A percentile compares a stretch with the other conserved stretches of the same genome.
Evolutionary conservation across 1,284 basidiomycete genomes (phyloP).

Genomic region (Trametes hirsuta): DNA sequence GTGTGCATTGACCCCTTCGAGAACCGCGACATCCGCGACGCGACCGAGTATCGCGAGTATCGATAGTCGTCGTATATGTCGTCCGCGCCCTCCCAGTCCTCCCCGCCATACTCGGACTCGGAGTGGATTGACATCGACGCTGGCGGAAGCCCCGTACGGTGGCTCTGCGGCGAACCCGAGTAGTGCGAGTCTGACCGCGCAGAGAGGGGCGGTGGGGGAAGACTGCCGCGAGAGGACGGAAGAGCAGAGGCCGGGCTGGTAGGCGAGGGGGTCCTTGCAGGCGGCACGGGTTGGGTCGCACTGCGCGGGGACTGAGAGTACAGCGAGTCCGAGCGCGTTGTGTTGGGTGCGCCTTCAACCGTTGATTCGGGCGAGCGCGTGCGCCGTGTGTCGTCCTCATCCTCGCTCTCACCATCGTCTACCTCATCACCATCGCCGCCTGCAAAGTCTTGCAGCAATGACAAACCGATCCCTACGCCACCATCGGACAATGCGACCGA

Average conservation of each 20-base stretch:
- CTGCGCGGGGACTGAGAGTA: constrained; percentile 12
- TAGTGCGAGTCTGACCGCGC: constrained; percentile 16
- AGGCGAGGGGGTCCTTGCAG: not conserved
- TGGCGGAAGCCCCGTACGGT: constrained; percentile 19
- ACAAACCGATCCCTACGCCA: constrained; percentile 68
- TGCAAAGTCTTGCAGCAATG: constrained; percentile 57
- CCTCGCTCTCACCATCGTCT: constrained; percentile 16
- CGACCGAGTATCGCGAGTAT: constrained; percentile 65
- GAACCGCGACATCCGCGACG: constrained; percentile 42
- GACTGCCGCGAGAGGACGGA: not conserved
- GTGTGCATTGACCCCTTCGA: constrained; percentile 36
- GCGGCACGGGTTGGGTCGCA: not conserved
- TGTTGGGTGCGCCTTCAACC: constrained; percentile 7
- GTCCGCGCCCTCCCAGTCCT: constrained; percentile 62
- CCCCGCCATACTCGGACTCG: constrained; percentile 42
- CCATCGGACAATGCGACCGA: constrained; percentile 52
- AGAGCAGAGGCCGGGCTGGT: too few relatives aligned
- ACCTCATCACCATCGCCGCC: constrained; percentile 36
- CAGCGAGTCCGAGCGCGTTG: constrained; percentile 8
- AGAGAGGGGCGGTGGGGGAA: constrained; percentile 6
- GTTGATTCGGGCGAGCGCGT: constrained; percentile 22
- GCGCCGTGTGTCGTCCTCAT: not conserved
- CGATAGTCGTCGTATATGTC: constrained; percentile 79
- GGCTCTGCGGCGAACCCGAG: constrained; percentile 10
- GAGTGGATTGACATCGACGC: constrained; percentile 14